These are phyloP conservation scores for Torulaspora globosa DNA, from an alignment of 1,139 yeast genomes.

Conservation along the genomic window DNA sequence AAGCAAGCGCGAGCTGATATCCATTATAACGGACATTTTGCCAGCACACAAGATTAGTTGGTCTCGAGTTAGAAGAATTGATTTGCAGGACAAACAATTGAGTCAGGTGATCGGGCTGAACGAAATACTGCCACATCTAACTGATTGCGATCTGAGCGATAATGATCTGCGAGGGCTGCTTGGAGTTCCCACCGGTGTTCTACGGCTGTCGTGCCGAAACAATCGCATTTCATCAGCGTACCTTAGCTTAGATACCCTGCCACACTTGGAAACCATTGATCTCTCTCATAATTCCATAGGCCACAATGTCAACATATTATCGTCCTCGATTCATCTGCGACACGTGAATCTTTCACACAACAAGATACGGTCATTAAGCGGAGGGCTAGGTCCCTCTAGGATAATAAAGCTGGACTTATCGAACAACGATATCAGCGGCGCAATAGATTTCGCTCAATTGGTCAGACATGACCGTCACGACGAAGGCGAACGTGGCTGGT, in stretches of 20 bases:
- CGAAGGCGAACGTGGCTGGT: slow-evolving; percentile 21
- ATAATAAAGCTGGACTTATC: slow-evolving; percentile 22
- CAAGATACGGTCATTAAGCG: slow-evolving; percentile 23
- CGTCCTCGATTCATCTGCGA: slow-evolving; percentile 21
- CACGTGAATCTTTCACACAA: slow-evolving; percentile 28
- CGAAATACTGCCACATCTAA: slow-evolving; percentile 26
- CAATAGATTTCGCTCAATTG: slow-evolving; percentile 24
- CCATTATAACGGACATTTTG: slow-evolving; percentile 26
- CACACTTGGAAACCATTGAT: slow-evolving; percentile 27
- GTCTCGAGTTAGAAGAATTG: slow-evolving; percentile 13
- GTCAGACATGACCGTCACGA: slow-evolving; percentile 11
- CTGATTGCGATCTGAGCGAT: slow-evolving; percentile 19
- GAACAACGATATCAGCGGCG: slow-evolving; percentile 26
- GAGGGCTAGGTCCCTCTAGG: slow-evolving; percentile 18
- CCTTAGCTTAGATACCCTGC: slow-evolving; percentile 18
- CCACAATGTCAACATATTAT: slow-evolving; percentile 20
- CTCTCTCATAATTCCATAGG: slow-evolving; percentile 23
- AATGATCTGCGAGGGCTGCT: slow-evolving; percentile 24
- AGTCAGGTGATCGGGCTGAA: slow-evolving; percentile 24
- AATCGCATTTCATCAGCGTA: slow-evolving; percentile 23
- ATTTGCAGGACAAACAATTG: slow-evolving; percentile 16
- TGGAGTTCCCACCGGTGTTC: slow-evolving; percentile 21
- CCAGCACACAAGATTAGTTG: slow-evolving; percentile 11
- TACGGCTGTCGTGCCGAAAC: slow-evolving; percentile 17
- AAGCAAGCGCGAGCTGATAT: slow-evolving; percentile 25